phyloP scores from a whole-genome alignment of 1,284 basidiomycete genomes.

The Rhodotorula sp. region DNA sequence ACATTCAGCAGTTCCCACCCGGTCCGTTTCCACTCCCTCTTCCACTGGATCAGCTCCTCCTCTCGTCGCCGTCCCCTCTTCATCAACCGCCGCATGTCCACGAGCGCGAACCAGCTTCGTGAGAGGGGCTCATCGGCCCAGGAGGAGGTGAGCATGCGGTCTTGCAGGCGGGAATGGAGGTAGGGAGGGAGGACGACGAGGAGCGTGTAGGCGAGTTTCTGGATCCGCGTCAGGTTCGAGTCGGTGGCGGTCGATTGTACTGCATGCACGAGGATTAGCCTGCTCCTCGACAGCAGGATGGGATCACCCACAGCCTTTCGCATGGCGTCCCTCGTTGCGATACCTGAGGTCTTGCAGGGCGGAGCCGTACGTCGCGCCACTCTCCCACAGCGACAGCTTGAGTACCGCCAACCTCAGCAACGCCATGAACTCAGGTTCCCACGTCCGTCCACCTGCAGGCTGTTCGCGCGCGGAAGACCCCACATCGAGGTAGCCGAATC shows the following conservation, averaged over 20 bases:
- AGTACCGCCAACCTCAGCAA: constrained; percentile 75
- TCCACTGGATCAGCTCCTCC: constrained; percentile 44
- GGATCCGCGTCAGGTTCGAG: constrained; percentile 12
- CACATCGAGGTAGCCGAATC: constrained; percentile 8
- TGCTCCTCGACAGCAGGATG: not conserved
- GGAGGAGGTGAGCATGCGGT: constrained; percentile 41
- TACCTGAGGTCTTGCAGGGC: constrained; percentile 77
- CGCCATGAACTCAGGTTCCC: constrained; percentile 78
- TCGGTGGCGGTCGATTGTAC: constrained; percentile 7
- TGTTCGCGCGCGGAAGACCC: not conserved
- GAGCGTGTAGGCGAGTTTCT: constrained; percentile 35
- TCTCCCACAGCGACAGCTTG: constrained; percentile 78
- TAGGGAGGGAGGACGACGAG: constrained; percentile 40
- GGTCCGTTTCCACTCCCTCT: constrained; percentile 55
- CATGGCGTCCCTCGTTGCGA: constrained; percentile 48
- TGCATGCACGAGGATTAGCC: not conserved
- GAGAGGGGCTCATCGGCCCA: constrained; percentile 44
- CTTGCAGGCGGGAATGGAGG: constrained; percentile 34
- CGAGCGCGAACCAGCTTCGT: constrained; percentile 25
- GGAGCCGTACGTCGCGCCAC: constrained; percentile 82
- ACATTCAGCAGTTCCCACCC: constrained; percentile 71
- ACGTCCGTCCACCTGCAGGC: constrained; percentile 56
- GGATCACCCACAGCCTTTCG: constrained; percentile 28
- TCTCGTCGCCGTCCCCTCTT: constrained; percentile 34
- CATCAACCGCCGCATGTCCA: constrained; percentile 41